Percentiles rank a stretch among this genome's conserved stretches.
These are phyloP conservation scores for Pythium apleroticum DNA, from an alignment of 352 stramenopile genomes.

Conservation along the genomic window DNA sequence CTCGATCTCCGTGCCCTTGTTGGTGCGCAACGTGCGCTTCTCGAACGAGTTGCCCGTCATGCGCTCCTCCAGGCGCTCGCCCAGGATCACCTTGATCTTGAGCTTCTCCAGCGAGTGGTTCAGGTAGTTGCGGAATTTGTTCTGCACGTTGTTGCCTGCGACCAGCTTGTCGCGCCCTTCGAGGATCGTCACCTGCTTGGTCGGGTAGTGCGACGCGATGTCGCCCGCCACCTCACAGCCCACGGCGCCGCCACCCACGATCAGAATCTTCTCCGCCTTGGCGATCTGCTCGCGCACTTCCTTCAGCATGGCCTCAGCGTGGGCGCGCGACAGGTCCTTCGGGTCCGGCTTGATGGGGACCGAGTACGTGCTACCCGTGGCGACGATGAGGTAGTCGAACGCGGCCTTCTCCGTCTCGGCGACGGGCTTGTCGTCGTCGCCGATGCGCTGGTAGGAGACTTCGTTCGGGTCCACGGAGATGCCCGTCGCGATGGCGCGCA, in stretches of 20 bases:
- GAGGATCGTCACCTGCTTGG: slow-evolving; percentile 61
- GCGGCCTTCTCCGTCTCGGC: slow-evolving; percentile 15
- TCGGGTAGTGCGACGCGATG: slow-evolving; percentile 53
- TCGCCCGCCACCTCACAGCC: slow-evolving; percentile 62
- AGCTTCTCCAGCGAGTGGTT: slow-evolving; percentile 34
- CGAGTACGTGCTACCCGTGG: slow-evolving; percentile 33
- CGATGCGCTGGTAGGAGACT: slow-evolving; percentile 23
- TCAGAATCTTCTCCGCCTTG: slow-evolving; percentile 42
- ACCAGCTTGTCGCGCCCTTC: slow-evolving; percentile 40
- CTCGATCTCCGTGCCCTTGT: slow-evolving; percentile 55
- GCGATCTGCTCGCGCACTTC: slow-evolving; percentile 36
- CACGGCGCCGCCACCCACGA: slow-evolving; percentile 55
- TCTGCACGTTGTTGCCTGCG: slow-evolving; percentile 33
- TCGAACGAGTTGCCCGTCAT: slow-evolving; percentile 38
- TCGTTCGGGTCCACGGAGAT: slow-evolving; percentile 21
- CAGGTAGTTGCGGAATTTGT: slow-evolving; percentile 53
- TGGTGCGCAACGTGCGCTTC: slow-evolving; percentile 38
- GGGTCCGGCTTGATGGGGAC: slow-evolving; percentile 28
- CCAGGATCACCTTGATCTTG: slow-evolving; percentile 52
- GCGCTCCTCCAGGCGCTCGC: slow-evolving; percentile 46
- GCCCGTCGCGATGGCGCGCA: slow-evolving; percentile 23
- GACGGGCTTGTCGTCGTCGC: slow-evolving; percentile 20
- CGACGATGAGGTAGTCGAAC: slow-evolving; percentile 35
- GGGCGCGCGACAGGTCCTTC: not conserved
- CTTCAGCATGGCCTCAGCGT: slow-evolving; percentile 34